Conservation (phyloP, 441 rosid species). For the Capsella rubella region DNA sequence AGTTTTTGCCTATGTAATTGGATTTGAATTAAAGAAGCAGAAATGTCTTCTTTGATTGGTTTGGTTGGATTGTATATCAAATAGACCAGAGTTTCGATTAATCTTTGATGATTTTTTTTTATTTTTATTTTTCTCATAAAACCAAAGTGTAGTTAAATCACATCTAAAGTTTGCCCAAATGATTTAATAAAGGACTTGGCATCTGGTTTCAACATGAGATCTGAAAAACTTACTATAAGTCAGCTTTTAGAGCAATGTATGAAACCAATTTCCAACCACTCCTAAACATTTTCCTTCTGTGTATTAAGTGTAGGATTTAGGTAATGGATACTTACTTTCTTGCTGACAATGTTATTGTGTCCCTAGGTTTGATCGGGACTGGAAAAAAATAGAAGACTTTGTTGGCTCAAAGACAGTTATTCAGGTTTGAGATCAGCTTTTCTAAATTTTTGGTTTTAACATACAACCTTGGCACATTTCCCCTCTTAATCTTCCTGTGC, state of each 20-base stretch:
- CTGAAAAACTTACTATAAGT: background rate
- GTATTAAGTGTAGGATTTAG: background rate
- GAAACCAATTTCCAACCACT: background rate
- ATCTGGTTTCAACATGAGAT: background rate
- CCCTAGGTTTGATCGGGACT: constrained; percentile 75
- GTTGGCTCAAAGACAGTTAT: constrained; percentile 80
- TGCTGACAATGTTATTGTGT: constrained; percentile 28
- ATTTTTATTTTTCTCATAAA: background rate
- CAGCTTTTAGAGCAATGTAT: background rate
- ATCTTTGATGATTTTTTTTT: background rate
- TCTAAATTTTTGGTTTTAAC: background rate
- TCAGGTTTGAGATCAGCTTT: constrained; percentile 54
- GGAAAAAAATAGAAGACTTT: constrained; percentile 82
- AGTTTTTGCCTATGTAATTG: background rate
- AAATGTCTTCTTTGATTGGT: background rate
- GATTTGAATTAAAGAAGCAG: constrained; percentile 1
- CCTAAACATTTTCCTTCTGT: background rate
- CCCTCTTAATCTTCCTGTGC: background rate
- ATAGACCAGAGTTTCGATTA: background rate
- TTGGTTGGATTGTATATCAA: background rate
- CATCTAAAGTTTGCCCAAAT: background rate
- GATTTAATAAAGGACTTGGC: background rate
- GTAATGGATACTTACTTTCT: background rate
- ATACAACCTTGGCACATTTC: background rate
- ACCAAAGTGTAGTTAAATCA: background rate